These are phyloP conservation scores for Ophiognomonia clavigignenti-juglandacearum DNA, from an alignment of 2,329 filamentous ascomycete genomes.

Conservation along the genomic window DNA sequence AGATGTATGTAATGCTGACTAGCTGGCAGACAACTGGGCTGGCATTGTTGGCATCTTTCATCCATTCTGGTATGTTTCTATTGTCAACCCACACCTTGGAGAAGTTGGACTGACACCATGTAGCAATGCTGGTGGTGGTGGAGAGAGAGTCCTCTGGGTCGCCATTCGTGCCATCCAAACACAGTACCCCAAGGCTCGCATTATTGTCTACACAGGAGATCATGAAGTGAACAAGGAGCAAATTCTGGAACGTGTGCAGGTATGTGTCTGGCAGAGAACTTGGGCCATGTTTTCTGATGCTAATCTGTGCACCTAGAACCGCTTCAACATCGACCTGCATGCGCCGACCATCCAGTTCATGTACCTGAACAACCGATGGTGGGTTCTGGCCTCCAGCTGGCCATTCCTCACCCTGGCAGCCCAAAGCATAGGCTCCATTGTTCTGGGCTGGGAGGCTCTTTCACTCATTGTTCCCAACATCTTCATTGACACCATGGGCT, in stretches of 20 bases:
- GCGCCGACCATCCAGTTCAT: conserved; percentile 80
- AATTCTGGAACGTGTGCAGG: conserved; percentile 10
- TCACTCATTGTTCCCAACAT: conserved; percentile 87
- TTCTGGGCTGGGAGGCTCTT: conserved; percentile 90
- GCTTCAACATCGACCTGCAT: conserved; percentile 90
- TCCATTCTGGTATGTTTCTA: conserved; percentile 73
- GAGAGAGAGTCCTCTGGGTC: conserved; percentile 93
- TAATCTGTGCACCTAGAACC: conserved; percentile 46
- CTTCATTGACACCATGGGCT: conserved; percentile 97
- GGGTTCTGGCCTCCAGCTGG: conserved; percentile 82
- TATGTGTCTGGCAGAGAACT: background rate
- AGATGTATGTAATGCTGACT: conserved; percentile 32
- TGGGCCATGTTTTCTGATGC: background rate
- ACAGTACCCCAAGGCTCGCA: conserved; percentile 82
- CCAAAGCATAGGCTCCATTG: conserved; percentile 84
- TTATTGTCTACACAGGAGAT: conserved; percentile 92
- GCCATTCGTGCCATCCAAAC: conserved; percentile 87
- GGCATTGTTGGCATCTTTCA: conserved; percentile 96
- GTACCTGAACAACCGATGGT: conserved; percentile 83
- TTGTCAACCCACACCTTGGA: too few species aligned
- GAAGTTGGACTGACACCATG: conserved; percentile 13
- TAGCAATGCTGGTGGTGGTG: conserved; percentile 92
- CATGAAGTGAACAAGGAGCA: conserved; percentile 58
- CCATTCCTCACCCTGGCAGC: conserved; percentile 88
- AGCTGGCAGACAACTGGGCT: conserved; percentile 60